These are phyloP conservation scores for Otatea glauca DNA, from an alignment of 176 grass and related monocot species.

Conservation along the genomic window DNA sequence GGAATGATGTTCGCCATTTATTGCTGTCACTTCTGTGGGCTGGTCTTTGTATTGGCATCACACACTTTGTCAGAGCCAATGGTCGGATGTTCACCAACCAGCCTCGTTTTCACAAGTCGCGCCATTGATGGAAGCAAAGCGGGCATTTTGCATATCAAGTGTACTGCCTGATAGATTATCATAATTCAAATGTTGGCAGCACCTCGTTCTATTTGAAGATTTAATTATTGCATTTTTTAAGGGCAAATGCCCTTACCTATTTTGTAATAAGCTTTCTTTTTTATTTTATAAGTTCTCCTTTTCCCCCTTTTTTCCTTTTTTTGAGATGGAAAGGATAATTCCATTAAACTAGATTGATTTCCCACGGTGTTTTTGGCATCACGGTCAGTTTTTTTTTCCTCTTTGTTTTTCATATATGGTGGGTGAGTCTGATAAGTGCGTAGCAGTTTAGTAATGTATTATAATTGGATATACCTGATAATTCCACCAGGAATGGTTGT, in stretches of 20 bases:
- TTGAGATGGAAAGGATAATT: background rate
- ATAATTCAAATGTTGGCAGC: slow-evolving; percentile 19
- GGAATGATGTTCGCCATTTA: slow-evolving; percentile 66
- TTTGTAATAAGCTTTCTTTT: slow-evolving; percentile 20
- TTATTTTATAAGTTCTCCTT: slow-evolving; percentile 25
- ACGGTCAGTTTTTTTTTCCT: background rate
- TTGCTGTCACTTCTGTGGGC: slow-evolving; percentile 85
- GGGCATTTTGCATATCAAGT: background rate
- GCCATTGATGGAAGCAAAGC: slow-evolving; percentile 46
- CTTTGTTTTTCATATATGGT: background rate
- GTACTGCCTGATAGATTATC: background rate
- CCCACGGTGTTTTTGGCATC: background rate
- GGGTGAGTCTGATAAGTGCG: background rate
- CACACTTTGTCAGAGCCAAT: slow-evolving; percentile 73
- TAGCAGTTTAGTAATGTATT: background rate
- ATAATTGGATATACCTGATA: background rate
- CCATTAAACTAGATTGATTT: background rate
- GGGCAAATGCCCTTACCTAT: background rate
- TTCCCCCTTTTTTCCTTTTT: background rate
- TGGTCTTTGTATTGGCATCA: slow-evolving; percentile 73
- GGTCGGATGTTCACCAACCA: slow-evolving; percentile 82
- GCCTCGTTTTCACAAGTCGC: slow-evolving; percentile 61
- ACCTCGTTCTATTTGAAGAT: slow-evolving; percentile 20
- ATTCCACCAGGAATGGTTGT: background rate
- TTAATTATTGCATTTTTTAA: background rate